A percentile compares a stretch with the other conserved stretches of the same genome.
phyloP scores from a whole-genome alignment of 768 basidiomycete species.

The Boletus rex-veris region DNA sequence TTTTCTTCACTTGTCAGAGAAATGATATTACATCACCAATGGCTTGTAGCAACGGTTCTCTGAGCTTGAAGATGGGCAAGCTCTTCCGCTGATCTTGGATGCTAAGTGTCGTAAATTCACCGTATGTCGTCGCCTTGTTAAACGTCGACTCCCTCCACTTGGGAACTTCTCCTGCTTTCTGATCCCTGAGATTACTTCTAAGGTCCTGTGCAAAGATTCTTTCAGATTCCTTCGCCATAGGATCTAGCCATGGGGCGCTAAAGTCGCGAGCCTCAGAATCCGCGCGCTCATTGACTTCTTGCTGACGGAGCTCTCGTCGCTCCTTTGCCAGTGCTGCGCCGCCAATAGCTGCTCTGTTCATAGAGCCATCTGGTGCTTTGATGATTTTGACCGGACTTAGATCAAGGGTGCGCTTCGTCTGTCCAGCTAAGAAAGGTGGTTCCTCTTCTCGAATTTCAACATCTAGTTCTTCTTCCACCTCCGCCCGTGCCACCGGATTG shows the following conservation, averaged over 20 bases:
- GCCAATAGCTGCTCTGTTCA: constrained; percentile 92
- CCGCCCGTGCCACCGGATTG: constrained; percentile 72
- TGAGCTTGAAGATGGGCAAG: constrained; percentile 93
- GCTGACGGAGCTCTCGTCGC: constrained; percentile 87
- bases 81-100: constrained; percentile 92
- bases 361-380: constrained; percentile 95
- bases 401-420: constrained; percentile 93
- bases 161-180: constrained; percentile 78
- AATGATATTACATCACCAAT: constrained; percentile 69
- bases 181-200: constrained; percentile 74
- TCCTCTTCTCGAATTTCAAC: constrained; percentile 97
- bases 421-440: constrained; percentile 91
- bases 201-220: constrained; percentile 92
- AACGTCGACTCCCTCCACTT: constrained; percentile 91
- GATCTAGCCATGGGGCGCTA: constrained; percentile 95
- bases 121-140: constrained; percentile 95
- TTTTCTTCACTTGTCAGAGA: not conserved
- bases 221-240: constrained; percentile 88
- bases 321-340: constrained; percentile 95
- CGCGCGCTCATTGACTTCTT: constrained; percentile 90
- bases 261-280: constrained; percentile 95
- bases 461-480: constrained; percentile 95
- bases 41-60: constrained; percentile 85
- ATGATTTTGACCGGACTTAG: constrained; percentile 97
- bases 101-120: constrained; percentile 84